Evolutionary conservation across 2,329 filamentous ascomycete genomes (phyloP).

Genomic region (Penicillium janthinellum): DNA sequence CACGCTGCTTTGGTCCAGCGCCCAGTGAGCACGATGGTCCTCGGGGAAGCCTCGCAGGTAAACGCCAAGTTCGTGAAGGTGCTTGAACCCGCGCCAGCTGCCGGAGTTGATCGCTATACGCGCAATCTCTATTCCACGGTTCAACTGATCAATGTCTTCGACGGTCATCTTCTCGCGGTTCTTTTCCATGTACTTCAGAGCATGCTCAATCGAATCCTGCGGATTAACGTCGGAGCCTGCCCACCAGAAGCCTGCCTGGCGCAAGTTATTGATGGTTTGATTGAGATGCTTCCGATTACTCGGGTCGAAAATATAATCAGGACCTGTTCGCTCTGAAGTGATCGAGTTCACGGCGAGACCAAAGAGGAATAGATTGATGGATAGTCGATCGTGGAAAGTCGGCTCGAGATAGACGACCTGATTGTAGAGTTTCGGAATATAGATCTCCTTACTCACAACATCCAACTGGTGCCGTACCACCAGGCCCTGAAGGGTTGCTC

Average conservation of each 20-base stretch:
- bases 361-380: slow-evolving; percentile 81
- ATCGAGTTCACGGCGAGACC: slow-evolving; percentile 84
- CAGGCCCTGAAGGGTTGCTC: slow-evolving; percentile 71
- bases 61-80: slow-evolving; percentile 76
- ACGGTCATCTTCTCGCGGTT: slow-evolving; percentile 59
- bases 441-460: slow-evolving; percentile 66
- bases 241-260: slow-evolving; percentile 85
- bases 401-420: slow-evolving; percentile 74
- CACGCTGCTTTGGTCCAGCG: slow-evolving; percentile 56
- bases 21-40: slow-evolving; percentile 65
- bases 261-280: slow-evolving; percentile 73
- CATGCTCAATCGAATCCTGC: slow-evolving; percentile 63
- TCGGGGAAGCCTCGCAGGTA: slow-evolving; percentile 69
- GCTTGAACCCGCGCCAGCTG: slow-evolving; percentile 68
- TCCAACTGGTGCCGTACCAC: slow-evolving; percentile 78
- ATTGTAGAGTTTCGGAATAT: slow-evolving; percentile 72
- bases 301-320: slow-evolving; percentile 86
- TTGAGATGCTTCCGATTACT: slow-evolving; percentile 68
- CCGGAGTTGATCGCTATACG: slow-evolving; percentile 60
- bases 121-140: slow-evolving; percentile 67
- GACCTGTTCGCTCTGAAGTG: slow-evolving; percentile 79
- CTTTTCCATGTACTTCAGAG: slow-evolving; percentile 67
- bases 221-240: slow-evolving; percentile 73
- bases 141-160: slow-evolving; percentile 64
- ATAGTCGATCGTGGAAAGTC: slow-evolving; percentile 80